Conservation (phyloP, 2,329 filamentous ascomycete genomes). For the Colletotrichum siamense region DNA sequence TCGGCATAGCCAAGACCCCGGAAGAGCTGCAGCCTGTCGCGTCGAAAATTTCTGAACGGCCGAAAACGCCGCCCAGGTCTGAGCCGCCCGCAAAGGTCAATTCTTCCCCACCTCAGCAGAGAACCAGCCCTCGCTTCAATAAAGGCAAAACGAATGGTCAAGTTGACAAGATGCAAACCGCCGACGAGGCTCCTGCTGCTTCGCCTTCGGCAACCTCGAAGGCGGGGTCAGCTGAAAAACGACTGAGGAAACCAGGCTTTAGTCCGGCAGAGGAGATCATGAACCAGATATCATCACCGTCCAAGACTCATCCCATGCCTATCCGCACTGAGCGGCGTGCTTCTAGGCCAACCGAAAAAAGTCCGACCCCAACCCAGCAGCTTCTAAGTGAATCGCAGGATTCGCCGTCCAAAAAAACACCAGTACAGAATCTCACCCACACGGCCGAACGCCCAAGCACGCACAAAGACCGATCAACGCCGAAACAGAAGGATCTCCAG, state of each 20-base stretch:
- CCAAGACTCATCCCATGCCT: not conserved
- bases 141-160: not conserved
- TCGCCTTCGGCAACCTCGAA: not conserved
- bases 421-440: not conserved
- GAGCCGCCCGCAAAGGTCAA: not conserved
- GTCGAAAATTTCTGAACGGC: not conserved
- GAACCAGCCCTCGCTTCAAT: not conserved
- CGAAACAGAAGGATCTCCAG: not conserved
- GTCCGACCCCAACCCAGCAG: not conserved
- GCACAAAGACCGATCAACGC: not conserved
- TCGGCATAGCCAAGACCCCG: not conserved
- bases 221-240: not conserved
- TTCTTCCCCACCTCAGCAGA: not conserved
- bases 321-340: not conserved
- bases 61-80: not conserved
- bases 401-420: not conserved
- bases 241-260: not conserved
- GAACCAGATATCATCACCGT: not conserved
- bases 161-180: not conserved
- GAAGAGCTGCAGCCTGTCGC: not conserved
- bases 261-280: not conserved
- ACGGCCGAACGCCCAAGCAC: not conserved
- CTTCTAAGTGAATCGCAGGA: not conserved
- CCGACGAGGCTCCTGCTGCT: not conserved
- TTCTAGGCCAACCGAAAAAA: not conserved